Evolutionary conservation across 192 early-diverging fungal genomes (phyloP).

Genomic region (Blastocladiella britannica): DNA sequence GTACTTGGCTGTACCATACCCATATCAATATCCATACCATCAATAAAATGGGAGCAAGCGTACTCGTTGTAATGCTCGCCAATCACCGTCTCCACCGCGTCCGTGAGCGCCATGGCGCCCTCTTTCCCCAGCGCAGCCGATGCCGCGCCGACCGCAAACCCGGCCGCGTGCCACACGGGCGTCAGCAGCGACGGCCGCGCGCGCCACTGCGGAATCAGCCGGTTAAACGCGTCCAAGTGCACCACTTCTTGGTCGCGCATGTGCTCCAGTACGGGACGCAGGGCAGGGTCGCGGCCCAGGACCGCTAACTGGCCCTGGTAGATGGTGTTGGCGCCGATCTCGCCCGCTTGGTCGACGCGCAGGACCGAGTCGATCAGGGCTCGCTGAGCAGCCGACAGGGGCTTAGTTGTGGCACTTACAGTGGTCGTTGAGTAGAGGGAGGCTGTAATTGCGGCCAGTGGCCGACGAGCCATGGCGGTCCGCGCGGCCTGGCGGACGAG

Average conservation of each 20-base stretch:
- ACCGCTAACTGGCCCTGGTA: constrained; percentile 86
- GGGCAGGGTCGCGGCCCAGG: constrained; percentile 39
- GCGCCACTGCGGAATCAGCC: constrained; percentile 45
- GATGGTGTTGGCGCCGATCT: constrained; percentile 85
- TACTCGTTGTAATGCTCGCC: constrained; percentile 90
- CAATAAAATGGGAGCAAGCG: too few relatives aligned
- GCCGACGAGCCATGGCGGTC: too few relatives aligned
- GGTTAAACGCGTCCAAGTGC: constrained; percentile 62
- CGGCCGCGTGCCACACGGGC: constrained; percentile 70
- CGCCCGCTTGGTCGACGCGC: constrained; percentile 92
- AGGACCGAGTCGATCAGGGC: constrained; percentile 59
- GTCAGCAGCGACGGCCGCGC: constrained; percentile 67
- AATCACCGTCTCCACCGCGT: constrained; percentile 92
- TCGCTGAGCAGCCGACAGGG: too few relatives aligned
- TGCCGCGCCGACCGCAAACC: constrained; percentile 61
- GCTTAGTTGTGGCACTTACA: too few relatives aligned
- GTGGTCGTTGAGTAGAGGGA: too few relatives aligned
- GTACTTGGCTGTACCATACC: not conserved
- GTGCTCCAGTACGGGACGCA: constrained; percentile 47
- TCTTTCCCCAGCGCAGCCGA: constrained; percentile 81
- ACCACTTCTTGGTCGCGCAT: constrained; percentile 91
- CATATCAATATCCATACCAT: too few relatives aligned
- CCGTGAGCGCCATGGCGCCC: constrained; percentile 97
- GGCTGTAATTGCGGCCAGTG: too few relatives aligned
- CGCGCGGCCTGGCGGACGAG: too few relatives aligned